Evolutionary conservation across 2,329 filamentous ascomycete genomes (phyloP), one percentile per base, ranked within the genome.

Genomic region (Periconia sp.): DNA sequence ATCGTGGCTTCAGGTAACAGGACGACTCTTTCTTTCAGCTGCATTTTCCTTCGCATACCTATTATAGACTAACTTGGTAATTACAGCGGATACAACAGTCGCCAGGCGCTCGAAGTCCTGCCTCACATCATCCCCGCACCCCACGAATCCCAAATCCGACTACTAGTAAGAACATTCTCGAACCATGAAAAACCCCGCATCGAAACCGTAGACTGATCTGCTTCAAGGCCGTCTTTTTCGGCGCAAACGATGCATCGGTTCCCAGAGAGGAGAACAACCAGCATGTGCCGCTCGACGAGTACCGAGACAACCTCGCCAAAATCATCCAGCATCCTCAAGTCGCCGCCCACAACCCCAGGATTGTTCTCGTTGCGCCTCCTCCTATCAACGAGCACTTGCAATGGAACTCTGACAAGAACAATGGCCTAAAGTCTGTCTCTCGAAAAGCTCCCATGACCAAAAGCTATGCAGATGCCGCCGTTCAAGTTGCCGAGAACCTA

Each of bases 171-270:
- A 27, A 8, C 23, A 17, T 44, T 3, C 35, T 44, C 41, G 14
- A 11, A 44, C 7, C 23, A 27, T n/a, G 17, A 23, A 20, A 27
- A 11, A 2, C 10, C n/a, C n/a, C 17, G 6, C 20, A 55, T 45
- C 40, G 41, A 14, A 41, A 23, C 31, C 31, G 7, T 6, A 42
- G 23, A 18, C 41, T 40, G 14, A 2, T 31, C 41, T 44, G 35
- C n/a, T 40, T 41, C 53, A 92, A n/a, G 89, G 79, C 89, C 40
- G 76, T 96, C 54, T 87, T 96, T 60, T 86, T 97, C 55, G 94
- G 94, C 17, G 91, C 94, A 62, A 97, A 99, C 70, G 94, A 97
- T 74, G 88, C 93, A 3, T 86, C 86, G 50, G 73, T 95, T 3
- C 82, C 85, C 3, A 77, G 83, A 37, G 79, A 82, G 5, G 79